Conservation (phyloP, 306 rosid species). For the Arachis stenosperma region DNA sequence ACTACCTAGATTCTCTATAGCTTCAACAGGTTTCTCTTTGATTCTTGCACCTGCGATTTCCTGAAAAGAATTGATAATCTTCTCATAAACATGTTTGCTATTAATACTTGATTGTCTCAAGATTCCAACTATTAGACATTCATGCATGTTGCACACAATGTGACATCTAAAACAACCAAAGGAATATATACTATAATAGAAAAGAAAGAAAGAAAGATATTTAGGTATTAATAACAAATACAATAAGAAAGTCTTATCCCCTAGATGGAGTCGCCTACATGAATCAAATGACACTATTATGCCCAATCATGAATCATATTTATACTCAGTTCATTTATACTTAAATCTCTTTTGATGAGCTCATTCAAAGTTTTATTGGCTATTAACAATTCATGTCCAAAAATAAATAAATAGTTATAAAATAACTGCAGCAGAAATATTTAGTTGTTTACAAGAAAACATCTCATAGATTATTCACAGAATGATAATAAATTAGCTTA, state of each 20-base stretch:
- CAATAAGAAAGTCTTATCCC: too few species aligned
- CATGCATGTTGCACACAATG: not conserved
- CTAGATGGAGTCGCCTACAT: too few species aligned
- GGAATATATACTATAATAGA: not conserved
- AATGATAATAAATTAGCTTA: not conserved
- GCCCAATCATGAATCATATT: too few species aligned
- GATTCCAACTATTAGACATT: not conserved
- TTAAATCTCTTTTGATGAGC: too few species aligned
- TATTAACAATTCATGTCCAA: too few species aligned
- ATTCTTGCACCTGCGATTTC: constrained; percentile 55
- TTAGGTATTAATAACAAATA: too few species aligned
- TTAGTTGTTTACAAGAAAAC: not conserved
- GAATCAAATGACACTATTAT: too few species aligned
- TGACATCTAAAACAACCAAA: not conserved
- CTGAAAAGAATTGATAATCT: constrained; percentile 53
- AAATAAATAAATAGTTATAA: too few species aligned
- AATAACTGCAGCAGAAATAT: not conserved
- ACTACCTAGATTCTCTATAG: constrained; percentile 46
- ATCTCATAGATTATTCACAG: not conserved
- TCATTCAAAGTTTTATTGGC: too few species aligned
- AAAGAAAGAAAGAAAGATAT: too few species aligned
- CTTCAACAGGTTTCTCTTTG: constrained; percentile 48
- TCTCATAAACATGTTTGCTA: constrained; percentile 23
- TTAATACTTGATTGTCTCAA: constrained; percentile 19
- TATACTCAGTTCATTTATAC: too few species aligned